phyloP scores from a whole-genome alignment of 2,329 filamentous ascomycete species.

The Fusarium newnesense region DNA sequence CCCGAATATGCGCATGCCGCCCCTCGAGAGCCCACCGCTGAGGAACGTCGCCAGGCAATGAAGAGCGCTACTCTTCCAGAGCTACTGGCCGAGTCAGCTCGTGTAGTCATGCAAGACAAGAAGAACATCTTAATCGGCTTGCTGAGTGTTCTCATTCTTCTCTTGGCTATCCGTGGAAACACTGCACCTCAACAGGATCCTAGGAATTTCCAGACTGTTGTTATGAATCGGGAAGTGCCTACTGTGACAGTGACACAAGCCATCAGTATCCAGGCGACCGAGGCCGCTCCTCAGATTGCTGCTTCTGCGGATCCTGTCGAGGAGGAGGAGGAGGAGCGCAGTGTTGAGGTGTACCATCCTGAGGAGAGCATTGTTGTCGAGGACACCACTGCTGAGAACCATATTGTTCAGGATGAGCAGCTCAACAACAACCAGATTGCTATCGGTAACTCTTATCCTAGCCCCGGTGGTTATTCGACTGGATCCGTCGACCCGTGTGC shows the following conservation, averaged over 20 bases:
- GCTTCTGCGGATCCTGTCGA: constrained; percentile 15
- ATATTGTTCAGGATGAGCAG: neutral
- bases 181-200: constrained; percentile 35
- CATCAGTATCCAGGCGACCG: constrained; percentile 10
- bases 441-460: neutral
- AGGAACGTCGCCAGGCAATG: constrained; percentile 45
- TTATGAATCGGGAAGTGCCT: constrained; percentile 38
- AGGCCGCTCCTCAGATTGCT: constrained; percentile 5
- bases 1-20: constrained; percentile 15
- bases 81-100: constrained; percentile 63
- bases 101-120: constrained; percentile 65
- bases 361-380: constrained; percentile 18
- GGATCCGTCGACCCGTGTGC: constrained; percentile 38
- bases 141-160: constrained; percentile 63
- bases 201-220: constrained; percentile 45
- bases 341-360: constrained; percentile 42
- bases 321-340: constrained; percentile 24
- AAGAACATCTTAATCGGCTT: constrained; percentile 69
- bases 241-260: constrained; percentile 42
- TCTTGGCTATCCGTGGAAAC: constrained; percentile 57
- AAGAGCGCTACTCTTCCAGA: constrained; percentile 63
- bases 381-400: neutral
- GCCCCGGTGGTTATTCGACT: neutral
- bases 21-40: constrained; percentile 21
- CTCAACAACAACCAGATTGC: neutral